Evolutionary conservation across 345 rosid genomes (phyloP), one percentile per base, ranked within the genome.

Genomic region (Tarenaya hassleriana): DNA sequence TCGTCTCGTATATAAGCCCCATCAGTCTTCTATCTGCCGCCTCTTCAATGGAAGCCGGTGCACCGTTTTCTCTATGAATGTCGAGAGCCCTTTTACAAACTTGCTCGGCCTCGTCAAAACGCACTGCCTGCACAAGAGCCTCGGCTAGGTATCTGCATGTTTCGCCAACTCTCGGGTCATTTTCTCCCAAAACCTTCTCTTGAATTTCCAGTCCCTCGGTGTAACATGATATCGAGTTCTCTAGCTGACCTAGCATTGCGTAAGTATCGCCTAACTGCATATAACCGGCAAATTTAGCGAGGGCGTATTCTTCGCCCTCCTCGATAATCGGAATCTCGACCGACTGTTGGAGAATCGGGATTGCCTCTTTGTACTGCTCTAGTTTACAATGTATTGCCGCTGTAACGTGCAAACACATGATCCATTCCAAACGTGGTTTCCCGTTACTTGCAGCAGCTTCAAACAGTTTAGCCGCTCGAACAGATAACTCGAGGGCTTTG

Each of bases 251-350:
- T 54, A 87, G 47, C 92, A 84, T 82, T 37, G 96, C 87, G 45
- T 84, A 80, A 48, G 88, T 79, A 66, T 91, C 98, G 53, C 98
- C 95, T 77, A 89, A 69, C 63, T 90, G 97, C 97, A 90, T 90
- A 54, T 82, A 74, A 35, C 97, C 84, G 1, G 94, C 81, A 66
- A 91, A 91, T 71, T 79, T 87, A 10, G 96, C 96, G 10, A 91
- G 76, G 17, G 92, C 87, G 37, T 84, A 96, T 34, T 84, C 80
- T 74, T 84, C 85, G 9, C 92, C 85, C 39, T 80, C 72, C 50
- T 82, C 82, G 9, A 76, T 50, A 40, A 40, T 58, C 4, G 89
- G 89, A 51, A 91, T 91, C 74, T 82, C 77, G 32, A 84, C 69
- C 1, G 98, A 77, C n/a, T 52, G 80, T 62, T 80, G 75, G 7